Percentiles rank a stretch among this genome's conserved stretches.
These are phyloP conservation scores for Helminthosporium solani DNA, from an alignment of 2,329 filamentous ascomycete species.

Conservation along the genomic window DNA sequence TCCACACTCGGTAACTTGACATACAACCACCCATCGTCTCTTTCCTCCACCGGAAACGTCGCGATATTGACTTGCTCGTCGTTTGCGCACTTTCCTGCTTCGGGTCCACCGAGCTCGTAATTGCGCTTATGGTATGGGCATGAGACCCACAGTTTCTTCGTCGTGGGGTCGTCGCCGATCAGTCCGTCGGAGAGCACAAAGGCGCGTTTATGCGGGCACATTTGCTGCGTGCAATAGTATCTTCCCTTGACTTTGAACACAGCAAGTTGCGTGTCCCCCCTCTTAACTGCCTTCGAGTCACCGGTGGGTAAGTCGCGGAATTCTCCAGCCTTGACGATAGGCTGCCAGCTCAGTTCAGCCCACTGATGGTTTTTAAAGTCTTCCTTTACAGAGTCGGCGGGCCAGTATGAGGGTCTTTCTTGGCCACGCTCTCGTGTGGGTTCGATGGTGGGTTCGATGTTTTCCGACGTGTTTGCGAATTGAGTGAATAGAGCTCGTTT, in stretches of 20 bases:
- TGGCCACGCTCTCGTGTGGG: conserved; percentile 72
- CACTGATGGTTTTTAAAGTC: conserved; percentile 72
- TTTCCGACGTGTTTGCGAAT: conserved; percentile 81
- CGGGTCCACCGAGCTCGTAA: conserved; percentile 68
- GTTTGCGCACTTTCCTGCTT: conserved; percentile 70
- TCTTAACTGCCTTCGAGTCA: conserved; percentile 75
- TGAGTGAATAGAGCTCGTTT: conserved; percentile 72
- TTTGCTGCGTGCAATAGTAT: conserved; percentile 86
- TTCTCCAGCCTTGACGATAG: conserved; percentile 68
- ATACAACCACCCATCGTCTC: conserved; percentile 76
- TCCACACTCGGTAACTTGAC: conserved; percentile 76
- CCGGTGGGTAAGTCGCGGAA: conserved; percentile 71
- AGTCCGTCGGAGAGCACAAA: conserved; percentile 88
- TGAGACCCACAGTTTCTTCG: conserved; percentile 74
- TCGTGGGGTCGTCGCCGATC: conserved; percentile 65
- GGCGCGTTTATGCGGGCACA: conserved; percentile 90
- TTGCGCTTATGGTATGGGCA: conserved; percentile 91
- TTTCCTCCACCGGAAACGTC: conserved; percentile 74
- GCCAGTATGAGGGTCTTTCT: conserved; percentile 73
- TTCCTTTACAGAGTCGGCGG: conserved; percentile 63
- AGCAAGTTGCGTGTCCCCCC: conserved; percentile 85
- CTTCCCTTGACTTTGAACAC: conserved; percentile 79
- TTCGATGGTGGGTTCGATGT: conserved; percentile 65
- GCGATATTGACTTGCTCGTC: conserved; percentile 77
- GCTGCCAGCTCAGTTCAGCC: conserved; percentile 74